A percentile compares a stretch with the other conserved stretches of the same genome.
phyloP scores from a whole-genome alignment of 2,329 filamentous ascomycete genomes.

The Ophiostoma sp. region DNA sequence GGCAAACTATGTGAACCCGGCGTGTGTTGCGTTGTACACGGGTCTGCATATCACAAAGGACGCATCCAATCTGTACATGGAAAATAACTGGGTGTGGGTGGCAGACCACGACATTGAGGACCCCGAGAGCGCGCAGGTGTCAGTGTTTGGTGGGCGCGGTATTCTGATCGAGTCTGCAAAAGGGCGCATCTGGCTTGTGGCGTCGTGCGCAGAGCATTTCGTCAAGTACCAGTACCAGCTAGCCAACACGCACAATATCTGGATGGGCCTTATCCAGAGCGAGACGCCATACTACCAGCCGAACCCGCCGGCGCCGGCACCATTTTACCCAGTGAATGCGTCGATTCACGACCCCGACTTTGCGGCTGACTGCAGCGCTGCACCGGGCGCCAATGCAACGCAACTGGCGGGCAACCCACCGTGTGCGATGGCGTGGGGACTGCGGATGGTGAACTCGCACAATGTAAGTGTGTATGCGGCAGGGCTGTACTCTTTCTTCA shows the following conservation, averaged over 20 bases:
- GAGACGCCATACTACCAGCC: conserved; percentile 64
- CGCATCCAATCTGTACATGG: conserved; percentile 39
- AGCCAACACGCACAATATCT: conserved; percentile 50
- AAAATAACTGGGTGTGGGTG: conserved; percentile 49
- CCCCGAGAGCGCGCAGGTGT: conserved; percentile 31
- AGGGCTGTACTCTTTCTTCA: conserved; percentile 57
- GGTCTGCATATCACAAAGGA: conserved; percentile 39
- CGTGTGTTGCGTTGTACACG: conserved; percentile 38
- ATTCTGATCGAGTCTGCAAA: conserved; percentile 36
- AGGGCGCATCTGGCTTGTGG: conserved; percentile 51
- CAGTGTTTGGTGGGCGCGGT: conserved; percentile 33
- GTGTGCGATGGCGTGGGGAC: conserved; percentile 57
- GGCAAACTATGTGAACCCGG: conserved; percentile 31
- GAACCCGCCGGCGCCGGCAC: conserved; percentile 48
- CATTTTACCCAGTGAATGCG: conserved; percentile 40
- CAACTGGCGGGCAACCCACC: conserved; percentile 30
- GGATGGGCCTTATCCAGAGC: conserved; percentile 57
- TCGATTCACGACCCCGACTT: conserved; percentile 45
- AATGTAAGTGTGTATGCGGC: conserved; percentile 53
- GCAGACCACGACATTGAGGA: conserved; percentile 49
- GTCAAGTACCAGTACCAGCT: conserved; percentile 61
- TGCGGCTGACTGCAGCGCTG: conserved; percentile 38
- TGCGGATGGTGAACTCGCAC: conserved; percentile 51
- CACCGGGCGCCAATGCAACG: background rate
- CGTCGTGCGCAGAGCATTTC: conserved; percentile 56